A percentile compares a stretch with the other conserved stretches of the same genome.
These are phyloP conservation scores for Chalaropsis thielavioides DNA, from an alignment of 2,329 filamentous ascomycete genomes.

Conservation along the genomic window DNA sequence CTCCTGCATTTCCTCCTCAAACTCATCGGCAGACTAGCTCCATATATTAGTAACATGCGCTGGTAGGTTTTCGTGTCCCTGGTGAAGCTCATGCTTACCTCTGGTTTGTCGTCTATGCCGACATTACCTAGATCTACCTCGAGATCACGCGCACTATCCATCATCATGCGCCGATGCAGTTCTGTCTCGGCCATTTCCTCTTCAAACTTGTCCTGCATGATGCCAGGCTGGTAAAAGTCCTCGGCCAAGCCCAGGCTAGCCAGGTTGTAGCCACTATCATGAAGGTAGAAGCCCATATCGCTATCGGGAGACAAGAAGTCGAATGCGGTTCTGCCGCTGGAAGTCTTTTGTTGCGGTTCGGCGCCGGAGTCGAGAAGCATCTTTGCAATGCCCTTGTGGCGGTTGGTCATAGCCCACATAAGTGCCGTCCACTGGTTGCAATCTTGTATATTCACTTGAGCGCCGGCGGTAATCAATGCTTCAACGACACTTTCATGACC, in stretches of 20 bases:
- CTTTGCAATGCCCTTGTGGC: constrained; percentile 92
- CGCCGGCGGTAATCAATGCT: constrained; percentile 70
- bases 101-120: constrained; percentile 87
- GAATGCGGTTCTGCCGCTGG: constrained; percentile 81
- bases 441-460: constrained; percentile 83
- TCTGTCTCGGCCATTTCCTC: constrained; percentile 96
- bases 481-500: constrained; percentile 82
- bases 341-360: constrained; percentile 90
- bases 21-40: constrained; percentile 52
- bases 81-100: constrained; percentile 39
- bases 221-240: constrained; percentile 87
- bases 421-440: constrained; percentile 93
- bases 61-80: not conserved
- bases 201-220: constrained; percentile 87
- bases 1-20: constrained; percentile 69
- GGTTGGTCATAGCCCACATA: constrained; percentile 99
- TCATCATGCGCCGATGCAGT: constrained; percentile 92
- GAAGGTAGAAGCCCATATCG: constrained; percentile 89
- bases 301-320: constrained; percentile 93
- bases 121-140: constrained; percentile 94
- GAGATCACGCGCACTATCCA: constrained; percentile 94
- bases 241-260: constrained; percentile 58
- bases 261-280: constrained; percentile 73
- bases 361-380: constrained; percentile 82
- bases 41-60: not conserved